Evolutionary conservation across 345 rosid genomes (phyloP).

Genomic region (Salix koriyanagi): DNA sequence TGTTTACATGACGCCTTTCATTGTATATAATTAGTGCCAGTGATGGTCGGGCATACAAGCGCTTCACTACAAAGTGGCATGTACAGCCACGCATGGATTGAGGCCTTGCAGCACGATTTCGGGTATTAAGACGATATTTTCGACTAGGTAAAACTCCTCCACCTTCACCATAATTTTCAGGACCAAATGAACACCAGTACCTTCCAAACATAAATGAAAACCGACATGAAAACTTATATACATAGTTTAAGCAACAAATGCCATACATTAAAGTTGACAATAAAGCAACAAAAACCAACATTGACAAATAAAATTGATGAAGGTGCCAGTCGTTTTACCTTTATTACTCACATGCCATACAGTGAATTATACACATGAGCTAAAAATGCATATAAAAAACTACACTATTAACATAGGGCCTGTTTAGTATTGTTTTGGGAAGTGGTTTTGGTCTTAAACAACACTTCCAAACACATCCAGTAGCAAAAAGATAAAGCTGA

Average conservation of each 20-base stretch:
- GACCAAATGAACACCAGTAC: conserved; percentile 98
- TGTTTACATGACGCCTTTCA: conserved; percentile 79
- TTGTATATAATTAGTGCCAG: conserved; percentile 73
- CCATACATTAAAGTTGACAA: not conserved
- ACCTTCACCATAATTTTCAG: conserved; percentile 97
- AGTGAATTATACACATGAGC: no score
- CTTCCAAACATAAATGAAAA: conserved; percentile 25
- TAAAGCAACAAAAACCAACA: not conserved
- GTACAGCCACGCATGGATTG: conserved; percentile 97
- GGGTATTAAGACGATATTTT: conserved; percentile 74
- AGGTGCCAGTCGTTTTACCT: no score
- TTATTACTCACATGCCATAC: no score
- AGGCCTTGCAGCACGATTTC: conserved; percentile 86
- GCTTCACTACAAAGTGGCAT: conserved; percentile 80
- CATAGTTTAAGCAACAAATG: not conserved
- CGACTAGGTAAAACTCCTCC: conserved; percentile 82
- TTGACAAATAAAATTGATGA: not conserved
- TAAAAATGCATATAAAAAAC: no score
- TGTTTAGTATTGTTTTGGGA: no score
- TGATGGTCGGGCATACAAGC: conserved; percentile 72
- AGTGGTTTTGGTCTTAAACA: no score
- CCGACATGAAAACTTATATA: not conserved
- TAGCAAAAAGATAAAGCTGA: no score
- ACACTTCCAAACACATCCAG: no score
- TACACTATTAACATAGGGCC: no score